phyloP scores from a whole-genome alignment of 1,284 basidiomycete species.

The Leccinum insigne region DNA sequence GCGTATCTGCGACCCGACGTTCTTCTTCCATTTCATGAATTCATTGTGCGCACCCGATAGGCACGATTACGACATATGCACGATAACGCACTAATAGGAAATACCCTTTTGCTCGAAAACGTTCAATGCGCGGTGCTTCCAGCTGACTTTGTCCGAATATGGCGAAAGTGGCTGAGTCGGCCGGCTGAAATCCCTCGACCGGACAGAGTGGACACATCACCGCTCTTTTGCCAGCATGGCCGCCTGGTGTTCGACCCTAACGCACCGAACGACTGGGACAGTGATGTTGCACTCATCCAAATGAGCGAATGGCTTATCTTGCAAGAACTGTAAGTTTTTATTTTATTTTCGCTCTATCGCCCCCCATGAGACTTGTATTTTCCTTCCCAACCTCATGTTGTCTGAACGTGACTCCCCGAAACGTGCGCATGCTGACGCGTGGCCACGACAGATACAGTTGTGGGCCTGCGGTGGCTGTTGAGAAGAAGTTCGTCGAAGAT shows the following conservation, averaged over 20 bases:
- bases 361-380: neutral
- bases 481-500: conserved; percentile 39
- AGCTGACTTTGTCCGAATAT: conserved; percentile 58
- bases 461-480: conserved; percentile 56
- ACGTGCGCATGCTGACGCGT: conserved; percentile 17
- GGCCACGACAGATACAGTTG: conserved; percentile 51
- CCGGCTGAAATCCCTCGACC: conserved; percentile 61
- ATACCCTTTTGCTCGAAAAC: conserved; percentile 44
- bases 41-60: conserved; percentile 36
- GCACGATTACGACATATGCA: conserved; percentile 60
- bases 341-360: conserved; percentile 9
- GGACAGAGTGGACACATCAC: conserved; percentile 56
- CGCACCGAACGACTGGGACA: conserved; percentile 52
- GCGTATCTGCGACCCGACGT: neutral
- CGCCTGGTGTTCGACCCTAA: conserved; percentile 69
- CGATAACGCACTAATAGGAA: conserved; percentile 51
- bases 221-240: conserved; percentile 67
- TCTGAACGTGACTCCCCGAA: conserved; percentile 5
- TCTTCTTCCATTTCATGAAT: conserved; percentile 12
- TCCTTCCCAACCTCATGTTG: conserved; percentile 10
- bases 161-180: conserved; percentile 67
- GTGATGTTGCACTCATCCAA: conserved; percentile 54
- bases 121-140: conserved; percentile 60
- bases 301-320: conserved; percentile 64
- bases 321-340: conserved; percentile 48